Percentiles rank a stretch among this genome's conserved stretches.
Conservation (phyloP, 768 basidiomycete genomes). For the Tricholoma bakamatsutake region DNA sequence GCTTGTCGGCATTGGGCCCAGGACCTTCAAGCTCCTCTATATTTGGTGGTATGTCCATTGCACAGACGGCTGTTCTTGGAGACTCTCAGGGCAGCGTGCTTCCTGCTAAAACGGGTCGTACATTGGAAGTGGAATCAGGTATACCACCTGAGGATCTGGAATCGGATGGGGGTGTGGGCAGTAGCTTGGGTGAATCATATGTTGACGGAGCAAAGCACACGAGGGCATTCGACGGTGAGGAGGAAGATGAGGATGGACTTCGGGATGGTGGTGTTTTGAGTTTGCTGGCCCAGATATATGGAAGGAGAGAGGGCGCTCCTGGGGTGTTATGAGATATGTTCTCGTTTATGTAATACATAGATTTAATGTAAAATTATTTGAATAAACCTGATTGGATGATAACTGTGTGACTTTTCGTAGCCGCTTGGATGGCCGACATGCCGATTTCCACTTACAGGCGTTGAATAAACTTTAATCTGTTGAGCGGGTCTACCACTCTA, state of each 20-base stretch:
- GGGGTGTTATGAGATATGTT: constrained; percentile 36
- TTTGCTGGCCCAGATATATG: constrained; percentile 83
- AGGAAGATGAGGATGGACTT: constrained; percentile 59
- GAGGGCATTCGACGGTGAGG: constrained; percentile 39
- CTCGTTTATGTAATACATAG: too few species aligned
- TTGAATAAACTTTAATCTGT: too few species aligned
- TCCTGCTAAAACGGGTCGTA: constrained; percentile 3
- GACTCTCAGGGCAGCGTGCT: constrained; percentile 63
- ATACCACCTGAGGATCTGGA: constrained; percentile 43
- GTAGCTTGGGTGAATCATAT: constrained; percentile 67
- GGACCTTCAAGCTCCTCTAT: constrained; percentile 36
- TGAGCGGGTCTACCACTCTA: too few species aligned
- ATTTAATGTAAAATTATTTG: too few species aligned
- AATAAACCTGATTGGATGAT: too few species aligned
- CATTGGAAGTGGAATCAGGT: constrained; percentile 7
- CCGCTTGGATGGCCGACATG: too few species aligned
- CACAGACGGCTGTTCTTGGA: constrained; percentile 67
- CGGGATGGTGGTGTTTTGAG: constrained; percentile 84
- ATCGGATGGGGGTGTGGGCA: constrained; percentile 51
- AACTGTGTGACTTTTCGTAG: too few species aligned
- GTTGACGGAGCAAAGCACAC: constrained; percentile 57
- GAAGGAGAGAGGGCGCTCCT: constrained; percentile 45
- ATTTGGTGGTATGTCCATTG: constrained; percentile 48
- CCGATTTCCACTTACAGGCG: too few species aligned
- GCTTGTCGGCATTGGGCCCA: constrained; percentile 40